Evolutionary conservation across 2,329 filamentous ascomycete genomes (phyloP), one percentile per base, ranked within the genome.

Genomic region (Fusarium virguliforme): DNA sequence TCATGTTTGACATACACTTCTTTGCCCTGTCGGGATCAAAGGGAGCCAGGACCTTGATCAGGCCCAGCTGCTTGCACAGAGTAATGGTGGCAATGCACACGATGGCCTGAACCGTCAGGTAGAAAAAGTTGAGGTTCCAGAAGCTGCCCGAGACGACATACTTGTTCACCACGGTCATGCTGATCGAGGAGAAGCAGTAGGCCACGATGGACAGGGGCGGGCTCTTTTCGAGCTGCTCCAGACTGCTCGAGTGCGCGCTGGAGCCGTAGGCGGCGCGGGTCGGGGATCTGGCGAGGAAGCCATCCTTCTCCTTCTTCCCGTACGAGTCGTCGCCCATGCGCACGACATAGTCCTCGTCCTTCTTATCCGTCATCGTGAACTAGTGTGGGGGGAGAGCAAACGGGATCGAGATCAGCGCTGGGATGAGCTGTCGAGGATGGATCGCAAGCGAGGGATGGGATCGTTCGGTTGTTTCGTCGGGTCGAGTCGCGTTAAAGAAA

Each of bases 161-260:
- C 87, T 99, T 99, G 85, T 99, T 99, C 81, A 97, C 96, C n/a
- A 98, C 93, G 8, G 96, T 99, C 96, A 99, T 99, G 81, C 95
- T 89, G 79, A 99, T 99, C n/a, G 95, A 98, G 59, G 95, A 94
- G 77, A 92, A 86, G 83, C 96, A 99, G 86, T 99, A 99, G 54
- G 93, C 90, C 72, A 97, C 79, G 76, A 99, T 93, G 24, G 95
- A 94, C 53, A 96, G 80, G 50, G 89, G 85, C 15, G 94, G 93
- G 81, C 90, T 96, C 83, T 94, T 94, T 76, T 91, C 88, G 69
- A 94, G 80, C 75, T 85, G 83, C 38, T 68, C 71, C 18, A 77
- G 13, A n/a, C 32, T 59, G 24, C 60, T 48, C 13, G 46, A 38
- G 43, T 56, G 55, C n/a, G 51, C 46, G 37, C 38, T 54, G 38